Evolutionary conservation across 2,329 filamentous ascomycete species (phyloP).

Genomic region (Aspergillus chevalieri): DNA sequence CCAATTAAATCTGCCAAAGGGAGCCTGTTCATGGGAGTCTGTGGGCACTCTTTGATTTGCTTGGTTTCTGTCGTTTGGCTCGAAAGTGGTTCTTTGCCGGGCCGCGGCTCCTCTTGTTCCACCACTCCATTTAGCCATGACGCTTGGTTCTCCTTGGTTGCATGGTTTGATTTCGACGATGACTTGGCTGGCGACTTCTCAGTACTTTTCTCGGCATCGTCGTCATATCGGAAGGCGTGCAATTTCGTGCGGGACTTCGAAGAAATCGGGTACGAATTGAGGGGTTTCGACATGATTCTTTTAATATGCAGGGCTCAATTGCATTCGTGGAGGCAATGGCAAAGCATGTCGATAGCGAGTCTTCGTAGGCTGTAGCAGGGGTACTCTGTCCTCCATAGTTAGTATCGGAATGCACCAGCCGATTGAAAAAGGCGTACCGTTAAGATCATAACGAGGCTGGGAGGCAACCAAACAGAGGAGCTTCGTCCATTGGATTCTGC

Average conservation of each 20-base stretch:
- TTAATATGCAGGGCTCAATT: slow-evolving; percentile 11
- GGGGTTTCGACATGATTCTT: slow-evolving; percentile 20
- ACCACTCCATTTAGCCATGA: slow-evolving; percentile 31
- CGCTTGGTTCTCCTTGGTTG: slow-evolving; percentile 42
- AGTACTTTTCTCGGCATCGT: slow-evolving; percentile 26
- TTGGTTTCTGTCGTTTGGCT: slow-evolving; percentile 21
- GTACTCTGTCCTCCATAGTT: background rate
- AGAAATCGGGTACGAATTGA: slow-evolving; percentile 37
- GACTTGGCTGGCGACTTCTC: slow-evolving; percentile 14
- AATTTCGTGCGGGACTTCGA: slow-evolving; percentile 50
- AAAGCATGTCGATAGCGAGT: slow-evolving; percentile 19
- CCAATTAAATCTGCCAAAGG: slow-evolving; percentile 57
- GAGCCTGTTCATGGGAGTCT: slow-evolving; percentile 54
- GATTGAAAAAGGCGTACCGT: background rate
- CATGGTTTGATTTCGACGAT: slow-evolving; percentile 20
- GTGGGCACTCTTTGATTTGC: slow-evolving; percentile 40
- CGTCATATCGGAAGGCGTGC: slow-evolving; percentile 48
- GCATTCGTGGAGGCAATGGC: slow-evolving; percentile 13
- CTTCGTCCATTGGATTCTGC: background rate
- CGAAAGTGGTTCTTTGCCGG: slow-evolving; percentile 12
- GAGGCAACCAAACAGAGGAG: background rate
- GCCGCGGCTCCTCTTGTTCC: slow-evolving; percentile 16
- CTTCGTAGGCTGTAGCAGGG: background rate
- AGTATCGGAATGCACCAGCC: background rate
- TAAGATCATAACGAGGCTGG: background rate